These are phyloP conservation scores for Linaria vulgaris DNA, from an alignment of 257 asterid species.

Conservation along the genomic window DNA sequence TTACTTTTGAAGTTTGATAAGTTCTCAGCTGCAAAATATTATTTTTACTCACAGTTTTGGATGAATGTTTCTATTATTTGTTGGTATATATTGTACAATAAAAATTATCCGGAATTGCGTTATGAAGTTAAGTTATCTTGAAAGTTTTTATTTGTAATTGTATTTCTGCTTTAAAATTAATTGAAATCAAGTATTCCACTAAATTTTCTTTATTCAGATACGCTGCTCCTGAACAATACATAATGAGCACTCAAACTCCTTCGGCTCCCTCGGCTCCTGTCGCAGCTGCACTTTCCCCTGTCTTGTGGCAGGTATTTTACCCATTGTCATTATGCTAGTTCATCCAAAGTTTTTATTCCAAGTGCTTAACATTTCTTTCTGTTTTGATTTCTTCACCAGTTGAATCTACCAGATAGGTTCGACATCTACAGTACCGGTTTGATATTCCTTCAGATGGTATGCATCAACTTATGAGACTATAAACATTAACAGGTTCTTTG, in stretches of 20 bases:
- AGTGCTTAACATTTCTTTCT: constrained; percentile 14
- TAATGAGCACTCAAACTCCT: constrained; percentile 99
- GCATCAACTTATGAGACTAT: constrained; percentile 1
- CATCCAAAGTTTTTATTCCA: background rate
- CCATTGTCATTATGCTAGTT: background rate
- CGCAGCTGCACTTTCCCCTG: constrained; percentile 94
- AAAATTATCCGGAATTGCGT: no score
- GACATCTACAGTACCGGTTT: constrained; percentile 90
- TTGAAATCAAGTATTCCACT: background rate
- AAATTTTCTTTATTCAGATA: constrained; percentile 46
- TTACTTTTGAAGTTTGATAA: no score
- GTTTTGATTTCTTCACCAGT: constrained; percentile 43
- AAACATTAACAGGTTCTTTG: background rate
- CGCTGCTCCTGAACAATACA: constrained; percentile 98
- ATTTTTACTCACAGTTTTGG: no score
- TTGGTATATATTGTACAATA: no score
- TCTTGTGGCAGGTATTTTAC: constrained; percentile 82
- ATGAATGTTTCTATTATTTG: no score
- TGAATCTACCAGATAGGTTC: constrained; percentile 89
- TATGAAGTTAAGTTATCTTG: no score
- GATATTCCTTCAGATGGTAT: constrained; percentile 90
- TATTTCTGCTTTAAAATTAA: background rate
- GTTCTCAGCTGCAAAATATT: no score
- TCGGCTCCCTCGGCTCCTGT: constrained; percentile 97
- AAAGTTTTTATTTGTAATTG: background rate